Base-by-base conservation (phyloP, 352 stramenopile genomes). In the Phytophthora quininea region DNA sequence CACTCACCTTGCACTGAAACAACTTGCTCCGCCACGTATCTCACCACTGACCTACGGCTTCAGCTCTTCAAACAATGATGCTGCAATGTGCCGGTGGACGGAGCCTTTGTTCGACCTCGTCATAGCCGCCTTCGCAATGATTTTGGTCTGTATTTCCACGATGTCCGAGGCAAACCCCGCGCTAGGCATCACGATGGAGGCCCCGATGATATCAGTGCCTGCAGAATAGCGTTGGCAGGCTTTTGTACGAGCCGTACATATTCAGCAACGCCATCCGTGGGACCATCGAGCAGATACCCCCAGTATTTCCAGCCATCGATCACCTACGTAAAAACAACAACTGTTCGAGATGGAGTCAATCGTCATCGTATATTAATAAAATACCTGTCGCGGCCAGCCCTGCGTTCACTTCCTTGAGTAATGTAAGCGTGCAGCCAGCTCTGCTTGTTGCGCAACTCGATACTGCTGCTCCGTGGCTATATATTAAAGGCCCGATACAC, bases 281-380 rank as follows among this genome's bases (percentile, higher is more conserved):
- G 37, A 14, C 37, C 37, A 12, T 43, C 37, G 37, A 12, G 37
- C 37, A 43, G 37, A 14, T 12, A 43, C 37, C 37, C 12, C 37
- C 12, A 14, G 37, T 12, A 43, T 14, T 43, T 7, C 12, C 37
- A 43, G 37, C 37, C 12, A 0, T 43, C 37, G 37, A 14, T 12
- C 37, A 43, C 37, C 37, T 43, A 43, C 37, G 37, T 43, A 43
- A 43, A 43, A 43, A 43, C 7, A 43, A 43, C 37, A 43, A 43
- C 7, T 14, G 8, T 43, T 7, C 37, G 12, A 43, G 37, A 7
- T 14, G 37, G 12, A 43, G 40, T 47, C 4, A 47, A 47, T 15
- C 15, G 12, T 43, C 40, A 47, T 27, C 40, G 19, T 27, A 27
- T 27, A 27, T 47, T 47, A 27, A 47, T 47, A 2, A 47, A 47